These are phyloP conservation scores for Ascochyta rabiei DNA, from an alignment of 2,329 filamentous ascomycete genomes.

Conservation along the genomic window DNA sequence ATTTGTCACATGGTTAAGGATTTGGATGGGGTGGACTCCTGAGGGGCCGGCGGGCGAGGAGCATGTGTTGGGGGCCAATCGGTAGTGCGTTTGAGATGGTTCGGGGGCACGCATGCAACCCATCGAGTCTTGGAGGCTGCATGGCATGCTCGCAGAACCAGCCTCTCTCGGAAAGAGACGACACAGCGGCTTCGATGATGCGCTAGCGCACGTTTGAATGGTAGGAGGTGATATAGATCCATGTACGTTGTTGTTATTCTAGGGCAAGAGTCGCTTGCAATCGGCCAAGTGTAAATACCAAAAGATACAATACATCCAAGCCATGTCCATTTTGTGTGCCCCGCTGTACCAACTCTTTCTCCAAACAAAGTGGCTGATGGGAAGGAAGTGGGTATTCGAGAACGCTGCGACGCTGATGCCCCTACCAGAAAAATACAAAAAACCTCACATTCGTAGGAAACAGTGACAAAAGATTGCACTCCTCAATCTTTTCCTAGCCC, in stretches of 20 bases:
- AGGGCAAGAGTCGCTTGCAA: no score
- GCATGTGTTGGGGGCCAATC: neutral
- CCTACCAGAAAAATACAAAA: neutral
- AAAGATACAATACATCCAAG: neutral
- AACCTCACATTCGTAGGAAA: neutral
- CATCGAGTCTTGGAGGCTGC: no score
- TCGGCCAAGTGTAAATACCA: no score
- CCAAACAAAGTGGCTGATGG: neutral
- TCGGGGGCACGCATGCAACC: no score
- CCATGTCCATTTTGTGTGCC: neutral
- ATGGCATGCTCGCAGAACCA: no score
- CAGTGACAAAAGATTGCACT: neutral
- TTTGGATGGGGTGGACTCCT: slow-evolving; percentile 1
- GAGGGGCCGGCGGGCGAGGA: neutral
- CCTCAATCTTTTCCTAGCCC: neutral
- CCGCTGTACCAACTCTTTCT: neutral
- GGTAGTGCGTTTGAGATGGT: neutral
- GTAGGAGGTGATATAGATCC: no score
- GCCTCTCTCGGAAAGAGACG: no score
- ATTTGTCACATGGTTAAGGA: slow-evolving; percentile 47
- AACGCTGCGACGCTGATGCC: slow-evolving; percentile 10
- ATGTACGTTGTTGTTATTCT: no score
- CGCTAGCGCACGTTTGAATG: no score
- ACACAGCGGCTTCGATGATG: no score
- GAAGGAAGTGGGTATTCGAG: slow-evolving; percentile 11